Evolutionary conservation across 805 yeast species (phyloP), one percentile per base, ranked within the genome.

Genomic region (Yamadazyma sp.): DNA sequence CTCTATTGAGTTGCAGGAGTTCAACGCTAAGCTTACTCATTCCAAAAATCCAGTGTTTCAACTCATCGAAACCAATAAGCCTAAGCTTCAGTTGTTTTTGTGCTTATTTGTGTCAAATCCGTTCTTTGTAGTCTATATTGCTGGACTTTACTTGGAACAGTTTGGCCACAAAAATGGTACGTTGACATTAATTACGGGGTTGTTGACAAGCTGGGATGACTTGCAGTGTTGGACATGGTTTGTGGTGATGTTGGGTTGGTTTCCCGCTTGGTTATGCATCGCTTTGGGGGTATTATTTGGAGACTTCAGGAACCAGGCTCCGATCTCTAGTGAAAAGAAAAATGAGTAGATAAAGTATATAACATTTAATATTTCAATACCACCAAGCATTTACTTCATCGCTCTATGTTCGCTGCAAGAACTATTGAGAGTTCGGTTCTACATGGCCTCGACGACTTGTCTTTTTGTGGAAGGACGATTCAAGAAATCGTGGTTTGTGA

Each of bases 181-280:
- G 1, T 57, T 66, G 4, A 58, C 64, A 7, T 50, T 81, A 4
- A 66, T 82, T 37, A 53, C 59, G 14, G 78, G 79, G 0, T 62
- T 89, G 11, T 55, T 81, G 8, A 67, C 75, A 18, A 78, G 87
- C 3, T 86, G 90, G 83, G 53, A 66, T 17, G 76, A 80, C 25
- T 61, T 85, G 40, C 84, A 83, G 39, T 81, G 84, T 42, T 88
- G 95, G 91, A 84, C 95, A 0, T 88, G 95, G 90, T 72, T 77
- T 40, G 74, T 85, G 16, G 55, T 89, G 2, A 67, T 79, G 27
- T 63, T 82, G 28, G 85, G 88, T 0, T 89, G 96, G 95, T 57
- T 81, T 25, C 95, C 97, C 3, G 72, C 80, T 4, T 91, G 98
- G 98, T 29, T 79, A 1, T 40, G 55, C 9, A 52, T 66, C 17